Base-by-base conservation (phyloP, 2,329 filamentous ascomycete species). In the Fusarium azukiicola region DNA sequence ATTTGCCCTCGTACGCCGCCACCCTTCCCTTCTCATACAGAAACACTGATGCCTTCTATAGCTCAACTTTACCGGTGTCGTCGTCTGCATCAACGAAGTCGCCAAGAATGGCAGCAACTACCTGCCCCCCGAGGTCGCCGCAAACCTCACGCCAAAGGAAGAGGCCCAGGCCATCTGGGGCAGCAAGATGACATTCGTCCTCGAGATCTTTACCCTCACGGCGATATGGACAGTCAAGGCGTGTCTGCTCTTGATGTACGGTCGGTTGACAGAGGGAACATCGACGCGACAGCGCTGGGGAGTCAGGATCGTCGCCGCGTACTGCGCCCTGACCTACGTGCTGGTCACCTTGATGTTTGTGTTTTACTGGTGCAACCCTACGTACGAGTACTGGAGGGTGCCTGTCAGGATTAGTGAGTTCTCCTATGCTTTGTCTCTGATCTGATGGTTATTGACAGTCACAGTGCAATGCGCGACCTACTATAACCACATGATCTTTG, bases 291-390 rank as follows among this genome's bases (percentile, higher is more conserved):
- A 88, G 47, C 83, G 88, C 42, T 78, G 83, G 66, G 76, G 85
- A 12, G 89, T 92, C 71, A 87, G 89, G 46, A 74, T 86, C 14
- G 88, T 91, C 2, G 84, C 87, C 11, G 82, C 77, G 16, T 92
- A 91, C 76, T 89, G 89, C 72, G 86, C 77, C 6, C 13, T 88
- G 11, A 87, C 87, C 4, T 92, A 91, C 69, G 70, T 91, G 54
- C 71, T 92, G 16, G 90, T 91, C 82, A 87, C 90, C 32, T 84
- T 91, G 32, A 82, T 91, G 21, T 92, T 91, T 79, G 86, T 91
- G 19, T 91, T 86, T 32, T 90, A 89, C 54, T 93, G 91, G 91
- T 93, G 91, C 78, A 86, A 87, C 8, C 91, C 91, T 0, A 90
- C 91, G 50, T 78, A 84, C 13, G 87, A 91, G 68, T 93, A 93